Evolutionary conservation across 805 yeast species (phyloP).

Genomic region (Candida hungchunana): DNA sequence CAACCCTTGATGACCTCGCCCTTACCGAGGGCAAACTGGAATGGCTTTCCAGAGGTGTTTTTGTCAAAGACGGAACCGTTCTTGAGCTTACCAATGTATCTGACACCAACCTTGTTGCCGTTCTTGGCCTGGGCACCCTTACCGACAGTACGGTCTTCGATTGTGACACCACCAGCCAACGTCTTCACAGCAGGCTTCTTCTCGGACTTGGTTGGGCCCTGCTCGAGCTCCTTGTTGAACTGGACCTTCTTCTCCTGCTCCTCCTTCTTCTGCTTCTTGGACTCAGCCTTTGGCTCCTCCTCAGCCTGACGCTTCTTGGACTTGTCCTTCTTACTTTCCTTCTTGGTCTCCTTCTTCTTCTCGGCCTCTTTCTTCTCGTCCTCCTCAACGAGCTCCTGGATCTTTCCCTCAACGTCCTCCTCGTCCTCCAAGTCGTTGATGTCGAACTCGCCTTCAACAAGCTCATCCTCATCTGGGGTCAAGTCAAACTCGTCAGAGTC

Average conservation of each 20-base stretch:
- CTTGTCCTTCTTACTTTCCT: constrained; percentile 30
- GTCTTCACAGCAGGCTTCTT: constrained; percentile 70
- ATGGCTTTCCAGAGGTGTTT: constrained; percentile 96
- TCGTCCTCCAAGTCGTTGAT: constrained; percentile 49
- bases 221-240: constrained; percentile 87
- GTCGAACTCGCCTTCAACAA: constrained; percentile 39
- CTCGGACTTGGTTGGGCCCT: constrained; percentile 73
- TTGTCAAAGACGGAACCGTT: constrained; percentile 97
- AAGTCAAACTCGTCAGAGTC: constrained; percentile 52
- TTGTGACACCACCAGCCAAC: constrained; percentile 85
- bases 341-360: constrained; percentile 27
- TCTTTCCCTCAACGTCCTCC: constrained; percentile 66
- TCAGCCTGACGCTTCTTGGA: constrained; percentile 44
- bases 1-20: constrained; percentile 99
- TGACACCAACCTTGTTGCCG: constrained; percentile 89
- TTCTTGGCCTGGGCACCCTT: constrained; percentile 83
- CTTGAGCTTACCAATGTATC: constrained; percentile 96
- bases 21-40: constrained; percentile 82
- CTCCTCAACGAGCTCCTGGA: constrained; percentile 68
- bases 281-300: constrained; percentile 31
- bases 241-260: constrained; percentile 55
- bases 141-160: constrained; percentile 91
- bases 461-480: constrained; percentile 76
- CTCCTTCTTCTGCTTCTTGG: constrained; percentile 29
- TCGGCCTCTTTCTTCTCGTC: constrained; percentile 38